These are phyloP conservation scores for Calocybe indica DNA, from an alignment of 768 basidiomycete species.

Conservation along the genomic window DNA sequence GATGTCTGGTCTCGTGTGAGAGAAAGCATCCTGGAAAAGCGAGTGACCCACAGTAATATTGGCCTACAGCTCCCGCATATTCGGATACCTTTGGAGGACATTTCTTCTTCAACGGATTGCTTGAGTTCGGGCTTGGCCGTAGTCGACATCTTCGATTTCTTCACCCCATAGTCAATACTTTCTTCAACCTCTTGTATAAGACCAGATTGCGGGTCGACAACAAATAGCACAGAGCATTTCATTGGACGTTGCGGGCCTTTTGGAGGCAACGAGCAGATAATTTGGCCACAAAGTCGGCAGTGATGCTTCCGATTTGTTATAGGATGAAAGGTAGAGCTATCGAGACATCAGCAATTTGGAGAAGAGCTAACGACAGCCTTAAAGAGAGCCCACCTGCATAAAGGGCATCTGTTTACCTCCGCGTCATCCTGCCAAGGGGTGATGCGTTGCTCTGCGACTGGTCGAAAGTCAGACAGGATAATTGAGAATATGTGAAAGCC, in stretches of 20 bases:
- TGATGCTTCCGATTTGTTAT: slow-evolving; percentile 95
- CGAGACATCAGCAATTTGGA: not conserved
- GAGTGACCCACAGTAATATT: slow-evolving; percentile 59
- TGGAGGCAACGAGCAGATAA: slow-evolving; percentile 84
- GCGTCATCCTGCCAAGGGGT: slow-evolving; percentile 93
- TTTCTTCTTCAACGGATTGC: slow-evolving; percentile 60
- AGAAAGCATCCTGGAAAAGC: slow-evolving; percentile 4
- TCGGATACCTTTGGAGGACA: slow-evolving; percentile 84
- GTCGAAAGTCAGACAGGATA: not conserved
- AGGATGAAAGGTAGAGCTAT: slow-evolving; percentile 72
- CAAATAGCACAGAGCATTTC: slow-evolving; percentile 76
- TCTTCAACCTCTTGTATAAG: slow-evolving; percentile 81
- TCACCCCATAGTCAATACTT: slow-evolving; percentile 80
- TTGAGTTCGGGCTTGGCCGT: slow-evolving; percentile 22
- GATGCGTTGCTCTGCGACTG: slow-evolving; percentile 84
- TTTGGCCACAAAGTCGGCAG: slow-evolving; percentile 87
- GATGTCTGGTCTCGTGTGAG: slow-evolving; percentile 42
- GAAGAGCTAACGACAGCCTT: not conserved
- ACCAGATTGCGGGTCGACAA: slow-evolving; percentile 75
- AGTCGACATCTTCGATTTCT: slow-evolving; percentile 33
- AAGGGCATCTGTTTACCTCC: slow-evolving; percentile 69
- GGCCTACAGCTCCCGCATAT: slow-evolving; percentile 83
- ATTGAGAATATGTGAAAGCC: not conserved
- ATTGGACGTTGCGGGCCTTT: slow-evolving; percentile 63
- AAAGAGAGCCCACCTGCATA: slow-evolving; percentile 60